A percentile compares a stretch with the other conserved stretches of the same genome.
phyloP scores from a whole-genome alignment of 176 grass and related monocot genomes.

The Oryza nivara region DNA sequence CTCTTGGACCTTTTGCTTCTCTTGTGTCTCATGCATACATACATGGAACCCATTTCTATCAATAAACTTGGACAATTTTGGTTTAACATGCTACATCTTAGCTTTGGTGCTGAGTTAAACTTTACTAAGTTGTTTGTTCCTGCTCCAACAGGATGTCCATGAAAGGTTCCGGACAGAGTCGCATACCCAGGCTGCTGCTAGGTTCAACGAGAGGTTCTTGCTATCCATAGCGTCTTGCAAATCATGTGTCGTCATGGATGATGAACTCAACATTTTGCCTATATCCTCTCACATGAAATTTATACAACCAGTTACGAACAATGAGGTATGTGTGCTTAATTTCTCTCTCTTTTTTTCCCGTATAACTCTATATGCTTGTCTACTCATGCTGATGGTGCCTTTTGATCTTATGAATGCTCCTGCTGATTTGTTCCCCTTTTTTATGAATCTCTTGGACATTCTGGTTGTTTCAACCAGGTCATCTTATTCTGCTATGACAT shows the following conservation, averaged over 20 bases:
- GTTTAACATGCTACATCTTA: not conserved
- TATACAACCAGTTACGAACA: constrained; percentile 60
- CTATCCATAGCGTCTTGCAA: constrained; percentile 90
- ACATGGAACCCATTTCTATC: not conserved
- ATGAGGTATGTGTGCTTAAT: constrained; percentile 49
- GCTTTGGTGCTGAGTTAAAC: not conserved
- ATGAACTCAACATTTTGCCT: constrained; percentile 94
- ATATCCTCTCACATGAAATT: constrained; percentile 90
- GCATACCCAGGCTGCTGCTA: constrained; percentile 65
- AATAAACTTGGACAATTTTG: not conserved
- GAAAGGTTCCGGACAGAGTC: constrained; percentile 98
- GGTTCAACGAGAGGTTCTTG: constrained; percentile 95
- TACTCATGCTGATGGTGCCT: not conserved
- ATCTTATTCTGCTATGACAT: constrained; percentile 15
- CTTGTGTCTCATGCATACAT: not conserved
- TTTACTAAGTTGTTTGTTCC: constrained; percentile 6
- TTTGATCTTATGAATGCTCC: not conserved
- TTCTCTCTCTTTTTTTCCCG: not conserved
- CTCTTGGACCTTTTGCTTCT: not conserved
- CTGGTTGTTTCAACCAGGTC: not conserved
- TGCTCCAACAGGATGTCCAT: constrained; percentile 79
- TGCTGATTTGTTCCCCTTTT: constrained; percentile 3
- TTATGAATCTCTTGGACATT: constrained; percentile 19
- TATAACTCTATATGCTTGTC: not conserved
- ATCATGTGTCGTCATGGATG: constrained; percentile 94